These are phyloP conservation scores for Volvox carteri DNA, from an alignment of 163 green algal species.

Conservation along the genomic window DNA sequence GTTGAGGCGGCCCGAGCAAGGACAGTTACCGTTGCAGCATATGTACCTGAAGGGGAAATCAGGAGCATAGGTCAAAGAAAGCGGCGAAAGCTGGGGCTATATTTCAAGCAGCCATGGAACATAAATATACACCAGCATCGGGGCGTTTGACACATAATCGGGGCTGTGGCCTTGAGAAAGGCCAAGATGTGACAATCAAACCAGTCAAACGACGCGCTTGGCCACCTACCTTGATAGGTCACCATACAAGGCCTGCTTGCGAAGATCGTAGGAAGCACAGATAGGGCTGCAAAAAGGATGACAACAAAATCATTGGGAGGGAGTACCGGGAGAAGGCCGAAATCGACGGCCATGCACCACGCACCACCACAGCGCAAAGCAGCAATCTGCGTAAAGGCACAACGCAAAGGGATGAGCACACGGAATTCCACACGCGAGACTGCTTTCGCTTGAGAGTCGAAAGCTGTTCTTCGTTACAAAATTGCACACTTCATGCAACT, in stretches of 20 bases:
- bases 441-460: not conserved
- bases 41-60: conserved; percentile 73
- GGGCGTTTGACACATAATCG: too few species aligned
- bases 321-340: not conserved
- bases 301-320: not conserved
- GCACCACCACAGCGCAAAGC: conserved; percentile 55
- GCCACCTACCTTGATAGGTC: conserved; percentile 80
- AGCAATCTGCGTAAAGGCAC: conserved; percentile 52
- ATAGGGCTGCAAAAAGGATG: conserved; percentile 64
- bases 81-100: too few species aligned
- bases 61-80: too few species aligned
- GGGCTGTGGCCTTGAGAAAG: too few species aligned
- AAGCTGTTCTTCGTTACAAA: not conserved
- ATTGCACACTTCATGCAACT: not conserved
- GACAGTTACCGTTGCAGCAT: conserved; percentile 89
- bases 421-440: not conserved
- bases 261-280: conserved; percentile 82
- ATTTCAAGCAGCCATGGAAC: too few species aligned
- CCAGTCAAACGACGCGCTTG: too few species aligned
- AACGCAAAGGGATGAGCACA: not conserved
- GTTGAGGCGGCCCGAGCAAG: conserved; percentile 84
- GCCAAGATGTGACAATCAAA: too few species aligned
- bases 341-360: not conserved
- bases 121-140: too few species aligned
- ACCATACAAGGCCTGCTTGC: conserved; percentile 85